A percentile compares a stretch with the other conserved stretches of the same genome.
Evolutionary conservation across 1,284 basidiomycete species (phyloP).

Genomic region (Leccinum pachyderme): DNA sequence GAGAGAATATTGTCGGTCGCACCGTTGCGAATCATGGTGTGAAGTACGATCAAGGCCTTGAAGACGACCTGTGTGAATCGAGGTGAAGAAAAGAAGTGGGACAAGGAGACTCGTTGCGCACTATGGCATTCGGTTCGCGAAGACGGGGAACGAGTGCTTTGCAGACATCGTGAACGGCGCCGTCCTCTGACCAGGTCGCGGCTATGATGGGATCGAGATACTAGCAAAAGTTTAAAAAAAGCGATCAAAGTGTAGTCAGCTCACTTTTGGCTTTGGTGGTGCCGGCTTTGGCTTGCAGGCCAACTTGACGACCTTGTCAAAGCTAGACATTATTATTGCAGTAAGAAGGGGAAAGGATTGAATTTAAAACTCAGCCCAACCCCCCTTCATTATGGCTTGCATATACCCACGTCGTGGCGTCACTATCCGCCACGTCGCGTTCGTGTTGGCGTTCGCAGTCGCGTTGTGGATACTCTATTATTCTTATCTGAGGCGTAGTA

Average conservation of each 20-base stretch:
- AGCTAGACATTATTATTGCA: slow-evolving; percentile 56
- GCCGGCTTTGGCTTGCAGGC: slow-evolving; percentile 94
- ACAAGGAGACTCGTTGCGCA: slow-evolving; percentile 41
- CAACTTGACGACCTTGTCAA: slow-evolving; percentile 86
- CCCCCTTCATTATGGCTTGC: neutral
- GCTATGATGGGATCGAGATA: slow-evolving; percentile 91
- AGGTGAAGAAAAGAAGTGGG: slow-evolving; percentile 3
- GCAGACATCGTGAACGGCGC: slow-evolving; percentile 89
- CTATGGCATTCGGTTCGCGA: slow-evolving; percentile 87
- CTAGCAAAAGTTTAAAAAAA: slow-evolving; percentile 34
- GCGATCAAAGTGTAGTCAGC: neutral
- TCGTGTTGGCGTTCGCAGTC: slow-evolving; percentile 24
- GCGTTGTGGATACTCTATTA: slow-evolving; percentile 19
- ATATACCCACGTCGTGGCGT: slow-evolving; percentile 17
- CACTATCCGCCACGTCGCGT: slow-evolving; percentile 29
- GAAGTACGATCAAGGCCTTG: slow-evolving; percentile 93
- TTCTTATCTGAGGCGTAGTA: slow-evolving; percentile 1
- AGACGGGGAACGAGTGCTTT: slow-evolving; percentile 82
- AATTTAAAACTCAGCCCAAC: neutral
- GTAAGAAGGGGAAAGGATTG: neutral
- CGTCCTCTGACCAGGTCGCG: slow-evolving; percentile 91
- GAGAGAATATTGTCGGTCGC: slow-evolving; percentile 88
- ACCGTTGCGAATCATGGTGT: slow-evolving; percentile 94
- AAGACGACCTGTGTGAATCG: slow-evolving; percentile 73
- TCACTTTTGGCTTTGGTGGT: slow-evolving; percentile 89